phyloP scores from a whole-genome alignment of 139 green algal genomes.

The Spirogloea muscicola region DNA sequence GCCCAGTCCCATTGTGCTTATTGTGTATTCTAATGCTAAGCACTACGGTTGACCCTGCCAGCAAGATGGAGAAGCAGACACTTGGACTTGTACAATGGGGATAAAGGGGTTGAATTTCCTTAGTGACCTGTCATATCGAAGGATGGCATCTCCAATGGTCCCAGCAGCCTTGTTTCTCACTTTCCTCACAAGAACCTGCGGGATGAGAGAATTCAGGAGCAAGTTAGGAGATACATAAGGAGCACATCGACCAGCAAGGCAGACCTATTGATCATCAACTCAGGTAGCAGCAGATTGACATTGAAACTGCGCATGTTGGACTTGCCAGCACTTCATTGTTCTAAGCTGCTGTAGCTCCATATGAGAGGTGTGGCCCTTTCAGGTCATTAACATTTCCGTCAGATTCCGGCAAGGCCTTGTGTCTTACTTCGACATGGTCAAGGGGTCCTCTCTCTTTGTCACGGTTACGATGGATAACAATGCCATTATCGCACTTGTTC shows the following conservation, averaged over 20 bases:
- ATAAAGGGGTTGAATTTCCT: neutral
- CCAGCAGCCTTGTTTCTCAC: conserved; percentile 89
- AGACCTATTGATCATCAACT: no score
- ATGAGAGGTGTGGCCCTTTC: neutral
- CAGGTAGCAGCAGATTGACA: conserved; percentile 10
- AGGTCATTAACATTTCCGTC: neutral
- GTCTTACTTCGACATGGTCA: conserved; percentile 55
- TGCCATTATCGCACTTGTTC: conserved; percentile 94
- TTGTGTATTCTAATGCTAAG: no score
- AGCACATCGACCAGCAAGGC: no score
- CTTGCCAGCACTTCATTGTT: neutral
- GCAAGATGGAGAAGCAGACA: neutral
- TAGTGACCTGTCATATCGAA: conserved; percentile 55
- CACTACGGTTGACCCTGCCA: neutral
- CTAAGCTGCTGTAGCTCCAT: neutral
- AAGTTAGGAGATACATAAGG: no score
- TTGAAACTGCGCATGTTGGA: conserved; percentile 1
- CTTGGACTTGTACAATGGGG: neutral
- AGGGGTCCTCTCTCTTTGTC: conserved; percentile 24
- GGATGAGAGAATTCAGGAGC: no score
- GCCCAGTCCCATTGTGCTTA: no score
- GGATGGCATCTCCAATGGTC: conserved; percentile 63
- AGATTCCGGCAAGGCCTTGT: conserved; percentile 17
- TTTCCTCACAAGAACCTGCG: conserved; percentile 50
- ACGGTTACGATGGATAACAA: conserved; percentile 85